Base-by-base conservation (phyloP, 2,329 filamentous ascomycete species). In the Cyphellophora europaea region DNA sequence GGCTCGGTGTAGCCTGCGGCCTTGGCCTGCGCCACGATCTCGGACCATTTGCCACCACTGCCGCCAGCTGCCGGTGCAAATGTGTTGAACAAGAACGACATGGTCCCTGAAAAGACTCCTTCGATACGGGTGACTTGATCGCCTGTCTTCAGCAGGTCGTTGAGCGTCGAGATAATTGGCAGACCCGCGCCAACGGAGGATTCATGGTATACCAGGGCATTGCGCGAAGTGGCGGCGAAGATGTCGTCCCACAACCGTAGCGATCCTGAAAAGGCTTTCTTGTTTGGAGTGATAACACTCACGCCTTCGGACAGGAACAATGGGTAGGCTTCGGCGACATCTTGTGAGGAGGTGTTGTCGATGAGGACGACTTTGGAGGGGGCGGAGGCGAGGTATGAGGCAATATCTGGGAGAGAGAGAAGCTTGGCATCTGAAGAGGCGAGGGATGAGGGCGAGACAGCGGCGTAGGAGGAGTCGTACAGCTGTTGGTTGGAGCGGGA, bases 41-140 rank as follows among this genome's bases (percentile, higher is more conserved):
- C 82, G 28, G 85, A 91, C 81, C 93, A 98, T 53, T 80, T 78
- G 34, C 84, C 85, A 19, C 43, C 38, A 6, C 51, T 45, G 8
- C 42, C 33, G 10, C 82, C 83, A 32, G 77, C 74, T 3, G 79
- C 78, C 0, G 91, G 91, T 32, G 88, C 86, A 59, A 96, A 98
- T 14, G 78, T 88, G 70, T 96, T 96, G 77, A 98, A 96, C 27
- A 98, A 71, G 71, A 95, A 98, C 25, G 84, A 93, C 77, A 98
- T 89, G 36, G 91, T 98, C 45, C 91, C 91, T 42, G 85, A 93
- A 65, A 98, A 96, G 33, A 98, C 88, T 47, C 91, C 91, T 64
- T 96, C 89, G 49, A 98, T 93, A 63, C 81, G 88, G 36, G 75
- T 86, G 4, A 98, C 81, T 56, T 85, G 72, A 55, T 98, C 91